Conservation (phyloP, 2,329 filamentous ascomycete genomes). For the Trichoderma oligosporum region DNA sequence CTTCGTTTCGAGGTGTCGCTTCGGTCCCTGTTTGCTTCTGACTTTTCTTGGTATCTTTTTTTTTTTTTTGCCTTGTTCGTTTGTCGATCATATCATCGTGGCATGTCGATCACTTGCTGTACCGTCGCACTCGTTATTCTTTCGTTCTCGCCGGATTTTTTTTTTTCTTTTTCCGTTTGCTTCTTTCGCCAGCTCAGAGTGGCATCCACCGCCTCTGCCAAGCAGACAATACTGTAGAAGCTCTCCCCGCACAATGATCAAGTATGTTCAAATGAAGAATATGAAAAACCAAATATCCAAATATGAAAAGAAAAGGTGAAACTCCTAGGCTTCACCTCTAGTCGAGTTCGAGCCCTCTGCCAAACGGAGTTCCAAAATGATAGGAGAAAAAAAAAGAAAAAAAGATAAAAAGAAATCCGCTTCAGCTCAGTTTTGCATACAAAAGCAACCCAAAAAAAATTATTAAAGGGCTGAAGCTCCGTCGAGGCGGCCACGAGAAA, state of each 20-base stretch:
- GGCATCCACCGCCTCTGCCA: not conserved
- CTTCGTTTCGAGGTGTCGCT: not conserved
- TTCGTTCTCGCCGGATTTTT: not conserved
- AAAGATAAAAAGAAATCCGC: not conserved
- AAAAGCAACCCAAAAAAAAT: not conserved
- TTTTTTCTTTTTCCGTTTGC: not conserved
- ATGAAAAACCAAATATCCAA: not conserved
- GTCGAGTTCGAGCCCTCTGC: not conserved
- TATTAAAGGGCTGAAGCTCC: not conserved
- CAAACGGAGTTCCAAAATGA: not conserved
- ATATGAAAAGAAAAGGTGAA: not conserved
- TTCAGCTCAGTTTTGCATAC: not conserved
- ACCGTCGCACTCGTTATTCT: conserved; percentile 7
- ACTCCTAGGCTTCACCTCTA: not conserved
- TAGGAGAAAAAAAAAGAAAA: not conserved
- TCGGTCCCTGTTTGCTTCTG: not conserved
- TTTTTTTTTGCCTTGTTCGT: not conserved
- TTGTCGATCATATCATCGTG: not conserved
- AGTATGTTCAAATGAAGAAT: not conserved
- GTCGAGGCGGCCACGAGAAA: not conserved
- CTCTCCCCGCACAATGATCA: not conserved
- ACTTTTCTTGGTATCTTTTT: not conserved
- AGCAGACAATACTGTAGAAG: not conserved
- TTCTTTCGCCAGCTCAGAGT: not conserved
- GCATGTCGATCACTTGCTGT: conserved; percentile 6